Conservation (phyloP, 2,329 filamentous ascomycete species). For the Neoascochyta sp. region DNA sequence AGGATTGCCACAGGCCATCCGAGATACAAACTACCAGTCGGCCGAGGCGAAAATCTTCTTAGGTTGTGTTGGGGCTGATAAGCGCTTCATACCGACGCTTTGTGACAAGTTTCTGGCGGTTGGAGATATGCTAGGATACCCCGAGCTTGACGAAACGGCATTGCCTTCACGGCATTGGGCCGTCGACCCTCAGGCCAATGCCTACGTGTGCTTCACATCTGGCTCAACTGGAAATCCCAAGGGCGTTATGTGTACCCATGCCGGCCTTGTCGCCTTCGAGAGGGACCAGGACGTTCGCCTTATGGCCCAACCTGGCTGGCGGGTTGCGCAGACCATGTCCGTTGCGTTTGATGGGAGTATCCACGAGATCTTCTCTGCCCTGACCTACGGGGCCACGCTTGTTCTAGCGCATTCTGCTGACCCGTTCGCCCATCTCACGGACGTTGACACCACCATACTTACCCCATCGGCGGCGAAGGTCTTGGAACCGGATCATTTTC, state of each 20-base stretch:
- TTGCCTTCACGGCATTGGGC: too few relatives aligned
- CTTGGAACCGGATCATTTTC: constrained; percentile 34
- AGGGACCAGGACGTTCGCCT: constrained; percentile 33
- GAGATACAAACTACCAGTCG: constrained; percentile 18
- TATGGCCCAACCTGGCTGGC: constrained; percentile 28
- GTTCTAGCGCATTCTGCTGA: constrained; percentile 25
- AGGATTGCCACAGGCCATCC: constrained; percentile 14
- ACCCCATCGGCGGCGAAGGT: constrained; percentile 40
- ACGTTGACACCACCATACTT: constrained; percentile 32
- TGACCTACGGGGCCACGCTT: constrained; percentile 42
- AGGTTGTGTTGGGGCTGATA: not conserved
- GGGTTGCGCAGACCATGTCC: constrained; percentile 44
- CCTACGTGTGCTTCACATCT: constrained; percentile 47
- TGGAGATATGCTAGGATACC: not conserved
- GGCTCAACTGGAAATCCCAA: constrained; percentile 47
- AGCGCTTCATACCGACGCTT: too few relatives aligned
- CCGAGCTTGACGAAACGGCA: too few relatives aligned
- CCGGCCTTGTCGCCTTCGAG: constrained; percentile 38
- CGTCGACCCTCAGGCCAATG: constrained; percentile 10
- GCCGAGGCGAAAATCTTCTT: constrained; percentile 26
- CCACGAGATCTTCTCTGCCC: constrained; percentile 42
- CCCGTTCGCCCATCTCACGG: constrained; percentile 30
- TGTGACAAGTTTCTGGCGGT: not conserved
- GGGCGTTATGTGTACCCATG: constrained; percentile 28
- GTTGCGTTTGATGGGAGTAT: constrained; percentile 46